Evolutionary conservation across 257 asterid species (phyloP).

Genomic region (Ballota nigra): DNA sequence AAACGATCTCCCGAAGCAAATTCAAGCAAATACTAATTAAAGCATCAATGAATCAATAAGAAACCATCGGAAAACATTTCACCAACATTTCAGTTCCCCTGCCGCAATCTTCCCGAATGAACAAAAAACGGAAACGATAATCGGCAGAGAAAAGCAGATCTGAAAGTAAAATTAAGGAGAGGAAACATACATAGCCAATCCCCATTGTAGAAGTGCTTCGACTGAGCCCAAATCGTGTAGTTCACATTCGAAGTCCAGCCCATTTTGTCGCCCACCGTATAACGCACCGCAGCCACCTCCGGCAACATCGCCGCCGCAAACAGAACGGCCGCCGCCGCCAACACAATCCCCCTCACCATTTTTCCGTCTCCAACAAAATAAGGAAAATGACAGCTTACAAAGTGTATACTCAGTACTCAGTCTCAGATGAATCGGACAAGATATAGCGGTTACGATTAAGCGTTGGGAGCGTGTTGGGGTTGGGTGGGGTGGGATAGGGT

Average conservation of each 20-base stretch:
- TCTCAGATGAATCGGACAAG: neutral
- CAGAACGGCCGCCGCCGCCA: slow-evolving; percentile 40
- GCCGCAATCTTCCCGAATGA: neutral
- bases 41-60: neutral
- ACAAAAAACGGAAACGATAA: neutral
- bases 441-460: slow-evolving; percentile 9
- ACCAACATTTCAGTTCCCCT: no score
- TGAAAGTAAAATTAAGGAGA: slow-evolving; percentile 20
- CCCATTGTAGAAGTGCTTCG: slow-evolving; percentile 51
- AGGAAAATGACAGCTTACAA: neutral
- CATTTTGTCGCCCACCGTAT: slow-evolving; percentile 41
- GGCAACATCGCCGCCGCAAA: slow-evolving; percentile 46
- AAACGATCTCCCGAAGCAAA: neutral
- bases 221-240: slow-evolving; percentile 60
- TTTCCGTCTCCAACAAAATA: no score
- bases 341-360: slow-evolving; percentile 29
- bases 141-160: slow-evolving; percentile 28
- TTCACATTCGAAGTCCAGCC: slow-evolving; percentile 54
- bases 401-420: neutral
- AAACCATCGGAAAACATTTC: neutral
- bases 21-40: neutral
- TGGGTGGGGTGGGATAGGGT: slow-evolving; percentile 36
- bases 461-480: slow-evolving; percentile 21
- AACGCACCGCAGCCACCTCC: slow-evolving; percentile 56
- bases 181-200: slow-evolving; percentile 84